Conservation (phyloP, 768 basidiomycete genomes). For the Rubroboletus satanas region DNA sequence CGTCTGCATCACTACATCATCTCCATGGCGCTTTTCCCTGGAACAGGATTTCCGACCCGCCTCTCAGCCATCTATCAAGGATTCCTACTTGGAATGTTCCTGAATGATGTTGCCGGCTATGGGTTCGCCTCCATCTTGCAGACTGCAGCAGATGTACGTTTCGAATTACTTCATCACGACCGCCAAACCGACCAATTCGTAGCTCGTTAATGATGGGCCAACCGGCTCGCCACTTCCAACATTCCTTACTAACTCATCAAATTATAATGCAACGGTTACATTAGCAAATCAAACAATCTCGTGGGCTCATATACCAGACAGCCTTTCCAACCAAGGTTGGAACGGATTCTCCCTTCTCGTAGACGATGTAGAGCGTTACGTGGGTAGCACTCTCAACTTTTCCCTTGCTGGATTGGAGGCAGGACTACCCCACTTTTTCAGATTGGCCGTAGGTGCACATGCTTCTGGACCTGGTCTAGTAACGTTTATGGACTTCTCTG, state of each 20-base stretch:
- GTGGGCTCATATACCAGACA: constrained; percentile 49
- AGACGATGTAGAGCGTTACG: constrained; percentile 82
- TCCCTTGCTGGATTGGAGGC: constrained; percentile 60
- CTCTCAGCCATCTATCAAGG: constrained; percentile 78
- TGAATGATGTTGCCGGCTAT: constrained; percentile 76
- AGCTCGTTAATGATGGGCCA: constrained; percentile 73
- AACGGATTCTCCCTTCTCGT: constrained; percentile 75
- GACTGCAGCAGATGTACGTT: constrained; percentile 62
- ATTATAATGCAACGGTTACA: constrained; percentile 52
- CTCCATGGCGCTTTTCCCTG: constrained; percentile 69
- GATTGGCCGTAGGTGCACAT: constrained; percentile 59
- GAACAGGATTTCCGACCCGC: constrained; percentile 78
- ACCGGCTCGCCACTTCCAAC: constrained; percentile 64
- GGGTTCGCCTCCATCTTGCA: constrained; percentile 79
- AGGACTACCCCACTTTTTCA: constrained; percentile 70
- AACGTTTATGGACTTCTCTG: constrained; percentile 3
- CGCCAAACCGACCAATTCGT: constrained; percentile 6
- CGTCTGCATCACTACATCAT: constrained; percentile 83
- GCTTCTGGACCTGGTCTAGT: background rate
- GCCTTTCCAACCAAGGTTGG: constrained; percentile 43
- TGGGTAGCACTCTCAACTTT: constrained; percentile 67
- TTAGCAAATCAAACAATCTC: constrained; percentile 51
- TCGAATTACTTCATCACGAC: background rate
- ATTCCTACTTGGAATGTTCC: constrained; percentile 76
- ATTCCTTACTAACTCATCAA: constrained; percentile 74